Percentiles rank a stretch among this genome's conserved stretches.
These are phyloP conservation scores for Medicago ruthenica DNA, from an alignment of 306 rosid genomes.

Conservation along the genomic window DNA sequence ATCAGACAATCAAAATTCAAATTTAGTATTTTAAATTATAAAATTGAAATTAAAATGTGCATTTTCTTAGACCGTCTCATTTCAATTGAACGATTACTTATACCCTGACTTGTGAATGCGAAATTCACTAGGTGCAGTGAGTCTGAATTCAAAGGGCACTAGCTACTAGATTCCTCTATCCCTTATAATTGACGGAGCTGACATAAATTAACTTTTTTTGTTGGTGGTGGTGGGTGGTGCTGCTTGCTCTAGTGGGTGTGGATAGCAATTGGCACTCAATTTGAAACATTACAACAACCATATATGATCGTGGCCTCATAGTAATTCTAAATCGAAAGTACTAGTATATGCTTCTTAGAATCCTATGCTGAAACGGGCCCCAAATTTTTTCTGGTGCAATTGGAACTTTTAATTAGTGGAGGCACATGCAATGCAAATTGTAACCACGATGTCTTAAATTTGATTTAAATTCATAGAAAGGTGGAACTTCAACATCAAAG, in stretches of 20 bases:
- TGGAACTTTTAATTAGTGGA: conserved; percentile 44
- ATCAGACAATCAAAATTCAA: too few relatives aligned
- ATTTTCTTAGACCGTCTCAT: too few relatives aligned
- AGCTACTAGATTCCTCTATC: conserved; percentile 37
- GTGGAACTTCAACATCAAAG: conserved; percentile 46
- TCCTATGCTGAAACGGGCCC: conserved; percentile 52
- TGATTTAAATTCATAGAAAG: conserved; percentile 35
- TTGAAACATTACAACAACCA: conserved; percentile 41
- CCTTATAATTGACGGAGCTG: conserved; percentile 31
- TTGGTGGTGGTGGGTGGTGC: conserved; percentile 41
- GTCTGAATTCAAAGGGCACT: conserved; percentile 16
- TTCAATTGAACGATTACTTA: too few relatives aligned
- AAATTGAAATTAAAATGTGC: too few relatives aligned
- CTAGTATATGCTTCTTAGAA: conserved; percentile 53
- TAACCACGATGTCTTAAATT: conserved; percentile 29
- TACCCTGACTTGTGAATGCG: too few relatives aligned
- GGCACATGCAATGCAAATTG: conserved; percentile 38
- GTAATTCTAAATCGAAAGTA: conserved; percentile 23
- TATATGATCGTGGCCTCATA: conserved; percentile 34
- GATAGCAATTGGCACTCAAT: conserved; percentile 31
- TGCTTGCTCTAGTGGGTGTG: conserved; percentile 20
- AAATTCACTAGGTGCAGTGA: too few relatives aligned
- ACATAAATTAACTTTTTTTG: conserved; percentile 40
- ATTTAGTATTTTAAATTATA: too few relatives aligned
- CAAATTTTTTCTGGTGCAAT: conserved; percentile 35